These are phyloP conservation scores for Bombardia bombarda DNA, from an alignment of 495 filamentous ascomycete genomes.

Conservation along the genomic window DNA sequence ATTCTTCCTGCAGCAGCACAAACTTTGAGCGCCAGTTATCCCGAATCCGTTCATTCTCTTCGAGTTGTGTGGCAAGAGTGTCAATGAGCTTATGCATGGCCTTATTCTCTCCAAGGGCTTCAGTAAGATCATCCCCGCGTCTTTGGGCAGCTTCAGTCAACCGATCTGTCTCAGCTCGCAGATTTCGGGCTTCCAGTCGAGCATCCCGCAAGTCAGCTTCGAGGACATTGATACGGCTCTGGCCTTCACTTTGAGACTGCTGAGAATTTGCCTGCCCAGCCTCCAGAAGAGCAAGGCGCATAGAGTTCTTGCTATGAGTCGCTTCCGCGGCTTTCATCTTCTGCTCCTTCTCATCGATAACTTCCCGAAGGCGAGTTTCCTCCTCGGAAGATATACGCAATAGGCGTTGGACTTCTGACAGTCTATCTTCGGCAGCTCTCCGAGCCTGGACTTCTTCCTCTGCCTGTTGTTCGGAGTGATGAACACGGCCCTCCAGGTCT, in stretches of 20 bases:
- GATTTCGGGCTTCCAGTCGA: constrained; percentile 39
- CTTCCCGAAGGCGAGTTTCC: constrained; percentile 61
- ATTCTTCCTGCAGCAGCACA: constrained; percentile 73
- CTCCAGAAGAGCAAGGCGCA: constrained; percentile 56
- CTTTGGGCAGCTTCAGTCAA: constrained; percentile 30
- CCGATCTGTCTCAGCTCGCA: constrained; percentile 41
- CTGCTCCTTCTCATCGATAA: constrained; percentile 56
- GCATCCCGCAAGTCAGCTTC: constrained; percentile 42
- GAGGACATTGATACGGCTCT: constrained; percentile 37
- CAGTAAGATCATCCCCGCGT: constrained; percentile 32
- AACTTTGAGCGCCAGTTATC: constrained; percentile 74
- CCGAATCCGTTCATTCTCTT: constrained; percentile 73
- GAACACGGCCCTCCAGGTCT: constrained; percentile 38
- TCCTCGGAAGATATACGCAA: constrained; percentile 61
- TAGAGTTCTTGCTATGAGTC: constrained; percentile 40
- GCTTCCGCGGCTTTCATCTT: constrained; percentile 38
- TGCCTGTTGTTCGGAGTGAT: constrained; percentile 30
- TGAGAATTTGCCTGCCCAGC: constrained; percentile 56
- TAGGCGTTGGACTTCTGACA: constrained; percentile 60
- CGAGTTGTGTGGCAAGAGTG: constrained; percentile 62
- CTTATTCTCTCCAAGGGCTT: constrained; percentile 36
- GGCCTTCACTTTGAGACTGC: constrained; percentile 57
- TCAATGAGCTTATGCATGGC: constrained; percentile 58
- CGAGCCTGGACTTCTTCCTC: constrained; percentile 57
- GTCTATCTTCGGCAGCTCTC: constrained; percentile 62